These are phyloP conservation scores for Chloranthus sessilifolius DNA, from an alignment of 164 flowering plant species.

Conservation along the genomic window DNA sequence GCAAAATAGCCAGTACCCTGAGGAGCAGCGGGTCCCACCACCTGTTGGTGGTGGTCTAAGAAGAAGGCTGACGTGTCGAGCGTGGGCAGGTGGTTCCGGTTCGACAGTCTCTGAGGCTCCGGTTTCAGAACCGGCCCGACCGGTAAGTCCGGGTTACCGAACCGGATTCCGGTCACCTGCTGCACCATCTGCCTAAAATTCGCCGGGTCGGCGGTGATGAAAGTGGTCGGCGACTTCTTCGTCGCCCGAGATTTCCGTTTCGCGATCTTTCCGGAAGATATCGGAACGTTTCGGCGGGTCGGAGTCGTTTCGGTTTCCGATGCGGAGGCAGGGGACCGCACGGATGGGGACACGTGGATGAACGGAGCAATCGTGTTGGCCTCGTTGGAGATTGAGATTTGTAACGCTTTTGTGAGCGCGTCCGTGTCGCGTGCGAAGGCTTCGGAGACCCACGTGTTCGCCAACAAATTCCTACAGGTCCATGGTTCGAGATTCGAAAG, in stretches of 20 bases:
- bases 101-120: slow-evolving; percentile 47
- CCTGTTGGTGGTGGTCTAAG: slow-evolving; percentile 35
- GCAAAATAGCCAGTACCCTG: no score
- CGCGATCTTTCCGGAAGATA: slow-evolving; percentile 40
- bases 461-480: slow-evolving; percentile 33
- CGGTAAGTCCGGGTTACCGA: no score
- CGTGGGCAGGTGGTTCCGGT: slow-evolving; percentile 57
- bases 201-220: slow-evolving; percentile 73
- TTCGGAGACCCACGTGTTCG: slow-evolving; percentile 60
- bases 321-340: neutral
- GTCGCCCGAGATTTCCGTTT: slow-evolving; percentile 74
- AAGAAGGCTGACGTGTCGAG: slow-evolving; percentile 67
- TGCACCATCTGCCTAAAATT: slow-evolving; percentile 94
- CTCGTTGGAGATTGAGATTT: slow-evolving; percentile 37
- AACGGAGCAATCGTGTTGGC: slow-evolving; percentile 4
- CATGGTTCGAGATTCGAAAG: slow-evolving; percentile 46
- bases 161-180: slow-evolving; percentile 71
- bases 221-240: slow-evolving; percentile 67
- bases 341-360: slow-evolving; percentile 6
- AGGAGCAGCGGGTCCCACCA: no score
- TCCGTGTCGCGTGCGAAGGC: slow-evolving; percentile 59
- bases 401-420: slow-evolving; percentile 58
- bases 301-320: slow-evolving; percentile 5
- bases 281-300: slow-evolving; percentile 9
- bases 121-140: slow-evolving; percentile 63